A percentile compares a stretch with the other conserved stretches of the same genome.
These are phyloP conservation scores for Fusarium temperatum DNA, from an alignment of 2,329 filamentous ascomycete species.

Conservation along the genomic window DNA sequence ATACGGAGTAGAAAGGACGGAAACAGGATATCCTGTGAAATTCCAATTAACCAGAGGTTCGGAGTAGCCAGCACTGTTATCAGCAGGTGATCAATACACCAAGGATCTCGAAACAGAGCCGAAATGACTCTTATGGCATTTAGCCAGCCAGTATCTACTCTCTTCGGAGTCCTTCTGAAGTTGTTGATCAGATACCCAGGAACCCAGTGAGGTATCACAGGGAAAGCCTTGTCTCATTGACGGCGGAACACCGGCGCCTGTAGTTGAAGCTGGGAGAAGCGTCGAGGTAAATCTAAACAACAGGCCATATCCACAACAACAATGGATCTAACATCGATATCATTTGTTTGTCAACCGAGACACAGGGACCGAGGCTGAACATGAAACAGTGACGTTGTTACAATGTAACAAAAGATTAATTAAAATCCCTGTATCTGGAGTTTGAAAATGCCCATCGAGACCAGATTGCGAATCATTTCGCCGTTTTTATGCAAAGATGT, in stretches of 20 bases:
- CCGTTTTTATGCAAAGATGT: not conserved
- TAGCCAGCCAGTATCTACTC: not conserved
- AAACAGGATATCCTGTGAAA: not conserved
- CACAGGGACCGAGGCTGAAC: not conserved
- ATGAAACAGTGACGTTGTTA: slow-evolving; percentile 27
- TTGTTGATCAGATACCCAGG: not conserved
- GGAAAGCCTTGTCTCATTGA: slow-evolving; percentile 3
- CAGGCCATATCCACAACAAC: slow-evolving; percentile 4
- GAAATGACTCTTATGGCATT: slow-evolving; percentile 23
- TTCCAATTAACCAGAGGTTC: not conserved
- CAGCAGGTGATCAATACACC: not conserved
- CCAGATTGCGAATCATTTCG: not conserved
- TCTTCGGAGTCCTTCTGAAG: not conserved
- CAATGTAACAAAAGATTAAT: slow-evolving; percentile 6
- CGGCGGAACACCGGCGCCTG: slow-evolving; percentile 29
- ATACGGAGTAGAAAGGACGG: not conserved
- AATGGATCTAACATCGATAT: not conserved
- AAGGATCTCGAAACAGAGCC: slow-evolving; percentile 25
- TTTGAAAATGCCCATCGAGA: not conserved
- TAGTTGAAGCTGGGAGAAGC: slow-evolving; percentile 6
- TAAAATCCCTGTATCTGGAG: not conserved
- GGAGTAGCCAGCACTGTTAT: not conserved
- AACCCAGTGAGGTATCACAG: not conserved
- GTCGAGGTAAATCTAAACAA: not conserved
- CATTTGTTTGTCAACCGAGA: not conserved